These are phyloP conservation scores for Sporothrix variecibatus DNA, from an alignment of 2,329 filamentous ascomycete genomes.

Conservation along the genomic window DNA sequence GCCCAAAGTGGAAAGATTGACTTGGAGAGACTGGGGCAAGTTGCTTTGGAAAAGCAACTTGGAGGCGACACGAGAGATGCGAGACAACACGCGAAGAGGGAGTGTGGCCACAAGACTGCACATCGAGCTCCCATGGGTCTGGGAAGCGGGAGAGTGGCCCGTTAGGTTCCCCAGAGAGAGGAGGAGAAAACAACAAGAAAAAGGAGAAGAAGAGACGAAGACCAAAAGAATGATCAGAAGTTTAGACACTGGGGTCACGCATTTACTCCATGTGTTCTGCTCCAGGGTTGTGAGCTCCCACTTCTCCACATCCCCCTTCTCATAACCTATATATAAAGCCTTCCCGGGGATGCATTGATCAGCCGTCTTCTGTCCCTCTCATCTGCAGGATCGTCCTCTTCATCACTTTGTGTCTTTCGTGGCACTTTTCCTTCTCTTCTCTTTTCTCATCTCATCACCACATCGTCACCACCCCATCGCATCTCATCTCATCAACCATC, in stretches of 20 bases:
- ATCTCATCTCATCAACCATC: not conserved
- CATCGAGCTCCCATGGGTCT: not conserved
- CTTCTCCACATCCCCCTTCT: not conserved
- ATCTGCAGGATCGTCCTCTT: not conserved
- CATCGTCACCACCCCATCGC: not conserved
- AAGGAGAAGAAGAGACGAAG: not conserved
- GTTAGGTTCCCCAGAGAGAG: not conserved
- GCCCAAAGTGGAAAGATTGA: constrained; percentile 3
- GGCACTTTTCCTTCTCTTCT: not conserved
- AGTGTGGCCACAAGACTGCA: not conserved
- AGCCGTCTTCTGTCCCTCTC: not conserved
- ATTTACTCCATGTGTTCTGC: not conserved
- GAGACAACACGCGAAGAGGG: not conserved
- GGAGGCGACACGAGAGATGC: not conserved
- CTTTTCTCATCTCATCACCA: not conserved
- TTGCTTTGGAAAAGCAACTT: not conserved
- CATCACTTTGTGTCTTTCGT: not conserved
- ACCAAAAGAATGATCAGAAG: not conserved
- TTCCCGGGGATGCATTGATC: not conserved
- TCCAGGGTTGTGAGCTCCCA: not conserved
- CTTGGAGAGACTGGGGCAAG: not conserved
- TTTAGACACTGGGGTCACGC: not conserved
- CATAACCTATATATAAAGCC: not conserved
- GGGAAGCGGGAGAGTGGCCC: not conserved
- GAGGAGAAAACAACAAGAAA: not conserved